Percentiles rank a stretch among this genome's conserved stretches.
Conservation (phyloP, 345 rosid species). For the Hirschfeldia incana region DNA sequence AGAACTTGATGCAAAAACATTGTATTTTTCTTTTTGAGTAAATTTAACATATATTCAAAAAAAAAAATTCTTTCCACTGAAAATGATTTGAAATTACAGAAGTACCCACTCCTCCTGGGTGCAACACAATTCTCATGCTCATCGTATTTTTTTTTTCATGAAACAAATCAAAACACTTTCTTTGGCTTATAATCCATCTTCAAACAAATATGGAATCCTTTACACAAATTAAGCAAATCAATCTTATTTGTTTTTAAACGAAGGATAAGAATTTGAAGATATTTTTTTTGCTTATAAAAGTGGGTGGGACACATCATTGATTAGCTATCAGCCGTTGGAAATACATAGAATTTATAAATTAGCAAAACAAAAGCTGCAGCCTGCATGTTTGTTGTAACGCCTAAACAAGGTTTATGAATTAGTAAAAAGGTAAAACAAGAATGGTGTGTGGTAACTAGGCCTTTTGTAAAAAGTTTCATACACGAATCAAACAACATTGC, state of each 20-base stretch:
- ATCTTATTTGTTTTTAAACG: background rate
- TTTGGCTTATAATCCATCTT: background rate
- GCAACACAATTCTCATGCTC: background rate
- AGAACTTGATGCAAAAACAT: too few species aligned
- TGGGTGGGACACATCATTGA: background rate
- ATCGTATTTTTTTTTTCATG: background rate
- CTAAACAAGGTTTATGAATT: conserved; percentile 4
- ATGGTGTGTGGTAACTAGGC: background rate
- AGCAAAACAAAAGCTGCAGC: background rate
- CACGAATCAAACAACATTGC: conserved; percentile 17
- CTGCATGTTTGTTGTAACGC: conserved; percentile 8
- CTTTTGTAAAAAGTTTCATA: background rate
- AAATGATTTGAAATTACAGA: background rate
- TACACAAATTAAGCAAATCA: background rate
- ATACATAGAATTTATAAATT: background rate
- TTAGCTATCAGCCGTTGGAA: background rate
- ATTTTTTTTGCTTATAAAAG: background rate
- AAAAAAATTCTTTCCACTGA: background rate
- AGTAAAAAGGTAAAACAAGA: background rate
- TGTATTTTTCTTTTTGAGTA: too few species aligned
- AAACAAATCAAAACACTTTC: background rate
- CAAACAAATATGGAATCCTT: background rate
- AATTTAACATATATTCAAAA: too few species aligned
- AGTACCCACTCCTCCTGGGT: background rate
- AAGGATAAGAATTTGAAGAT: background rate